Evolutionary conservation across 176 grass and related monocot species (phyloP), one percentile per base, ranked within the genome.

Genomic region (Oropetium thomaeum): DNA sequence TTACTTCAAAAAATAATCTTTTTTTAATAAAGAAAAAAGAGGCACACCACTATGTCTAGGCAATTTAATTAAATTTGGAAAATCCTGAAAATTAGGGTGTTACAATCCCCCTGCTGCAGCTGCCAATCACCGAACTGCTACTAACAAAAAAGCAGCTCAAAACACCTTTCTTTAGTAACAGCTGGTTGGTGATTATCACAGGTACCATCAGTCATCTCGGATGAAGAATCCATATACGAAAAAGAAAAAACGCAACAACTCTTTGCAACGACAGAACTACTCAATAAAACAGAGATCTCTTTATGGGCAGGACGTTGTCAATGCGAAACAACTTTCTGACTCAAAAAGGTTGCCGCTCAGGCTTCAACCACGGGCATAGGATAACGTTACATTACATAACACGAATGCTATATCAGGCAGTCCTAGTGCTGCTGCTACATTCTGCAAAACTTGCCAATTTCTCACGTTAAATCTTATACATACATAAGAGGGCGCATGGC

Each of bases 371-470:
- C 27, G 74, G 20, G 70, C 67, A 63, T 13, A 62, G 8, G 12
- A 40, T 31, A 30, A 54, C 52, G 14, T 28, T 61, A 55, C 29
- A 69, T 40, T 49, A 43, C 60, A 88, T 20, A 29, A 65, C 31
- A 75, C 20, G 45, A 79, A 79, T 44, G 43, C 27, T 77, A 77
- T 65, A 79, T 33, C 53, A 74, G 20, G 78, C 69, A 79, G 74
- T 78, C 26, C 67, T 59, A 19, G 67, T 77, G 2, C 27, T 59
- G 22, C 79, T 43, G 8, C 16, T 13, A 9, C n/a, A 70, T 54
- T 32, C 27, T 71, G 44, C 68, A 45, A 55, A 25, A 58, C 19
- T 42, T 51, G 32, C 52, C 35, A 58, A 67, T 17, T 30, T 82
- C 30, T 33, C 72, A 79, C 22, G 34, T 25, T 62, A 37, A 83